phyloP scores from a whole-genome alignment of 2,329 filamentous ascomycete genomes.

The Penicillium psychrosexuale region DNA sequence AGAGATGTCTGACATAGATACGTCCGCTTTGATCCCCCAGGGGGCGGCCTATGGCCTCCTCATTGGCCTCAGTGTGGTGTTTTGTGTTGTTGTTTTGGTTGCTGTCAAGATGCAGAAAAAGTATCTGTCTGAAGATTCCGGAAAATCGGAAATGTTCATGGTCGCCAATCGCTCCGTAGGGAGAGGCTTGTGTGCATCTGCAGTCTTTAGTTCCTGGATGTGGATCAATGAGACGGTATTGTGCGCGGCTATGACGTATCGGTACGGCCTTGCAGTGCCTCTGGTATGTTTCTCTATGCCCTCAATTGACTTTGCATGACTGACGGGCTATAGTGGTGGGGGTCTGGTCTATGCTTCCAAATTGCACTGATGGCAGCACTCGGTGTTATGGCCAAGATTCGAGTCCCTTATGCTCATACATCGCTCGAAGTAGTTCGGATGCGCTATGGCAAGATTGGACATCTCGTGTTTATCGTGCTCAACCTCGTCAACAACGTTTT shows the following conservation, averaged over 20 bases:
- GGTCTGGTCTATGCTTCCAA: slow-evolving; percentile 45
- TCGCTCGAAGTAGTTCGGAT: slow-evolving; percentile 51
- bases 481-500: slow-evolving; percentile 47
- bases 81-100: slow-evolving; percentile 48
- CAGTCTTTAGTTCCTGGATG: slow-evolving; percentile 42
- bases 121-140: slow-evolving; percentile 32
- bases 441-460: slow-evolving; percentile 46
- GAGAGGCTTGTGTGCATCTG: slow-evolving; percentile 37
- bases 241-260: slow-evolving; percentile 34
- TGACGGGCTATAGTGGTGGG: slow-evolving; percentile 33
- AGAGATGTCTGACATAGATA: slow-evolving; percentile 21
- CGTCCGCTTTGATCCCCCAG: slow-evolving; percentile 26
- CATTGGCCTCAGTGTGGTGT: slow-evolving; percentile 49
- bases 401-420: slow-evolving; percentile 52
- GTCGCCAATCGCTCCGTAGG: slow-evolving; percentile 39
- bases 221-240: slow-evolving; percentile 41
- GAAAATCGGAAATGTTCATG: slow-evolving; percentile 45
- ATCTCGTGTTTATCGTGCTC: slow-evolving; percentile 43
- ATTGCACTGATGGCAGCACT: slow-evolving; percentile 51
- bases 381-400: slow-evolving; percentile 50
- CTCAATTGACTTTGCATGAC: not conserved
- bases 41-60: slow-evolving; percentile 47
- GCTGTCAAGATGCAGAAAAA: slow-evolving; percentile 47
- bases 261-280: slow-evolving; percentile 36
- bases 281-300: slow-evolving; percentile 22